These are phyloP conservation scores for Penstemon eatonii DNA, from an alignment of 257 asterid species.

Conservation along the genomic window DNA sequence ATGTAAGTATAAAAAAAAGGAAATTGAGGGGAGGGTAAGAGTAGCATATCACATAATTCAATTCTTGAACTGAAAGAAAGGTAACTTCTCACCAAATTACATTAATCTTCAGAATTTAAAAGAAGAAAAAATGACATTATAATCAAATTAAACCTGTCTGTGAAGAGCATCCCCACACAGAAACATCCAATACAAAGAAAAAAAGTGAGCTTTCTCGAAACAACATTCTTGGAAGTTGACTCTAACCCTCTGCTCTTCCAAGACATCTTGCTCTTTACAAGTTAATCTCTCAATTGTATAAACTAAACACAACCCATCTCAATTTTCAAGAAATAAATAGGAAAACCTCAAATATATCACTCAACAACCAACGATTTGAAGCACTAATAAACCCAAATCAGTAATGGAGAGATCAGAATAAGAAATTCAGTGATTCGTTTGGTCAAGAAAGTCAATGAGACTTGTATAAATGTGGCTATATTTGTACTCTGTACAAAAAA, in stretches of 20 bases:
- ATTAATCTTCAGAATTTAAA: not conserved
- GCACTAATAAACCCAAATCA: conserved; percentile 20
- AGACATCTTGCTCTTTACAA: conserved; percentile 49
- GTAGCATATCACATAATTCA: too few relatives aligned
- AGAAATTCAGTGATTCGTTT: too few relatives aligned
- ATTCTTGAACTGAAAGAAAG: too few relatives aligned
- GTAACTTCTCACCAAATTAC: not conserved
- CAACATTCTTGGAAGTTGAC: conserved; percentile 44
- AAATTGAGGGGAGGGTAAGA: too few relatives aligned
- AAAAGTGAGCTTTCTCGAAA: conserved; percentile 61
- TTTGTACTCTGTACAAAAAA: not conserved
- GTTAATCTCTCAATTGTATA: conserved; percentile 31
- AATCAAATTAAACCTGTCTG: conserved; percentile 63
- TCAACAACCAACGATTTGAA: conserved; percentile 21
- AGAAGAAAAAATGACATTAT: conserved; percentile 4
- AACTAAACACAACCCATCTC: conserved; percentile 40
- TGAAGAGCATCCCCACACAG: conserved; percentile 93
- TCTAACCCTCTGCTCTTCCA: conserved; percentile 87
- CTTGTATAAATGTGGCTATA: not conserved
- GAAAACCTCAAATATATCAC: conserved; percentile 28
- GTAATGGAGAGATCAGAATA: not conserved
- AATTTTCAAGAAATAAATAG: conserved; percentile 31
- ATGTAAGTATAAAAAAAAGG: too few relatives aligned
- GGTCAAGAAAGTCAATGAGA: not conserved
- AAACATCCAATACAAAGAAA: conserved; percentile 83